These are phyloP conservation scores for Hypoxylon lienhwacheense DNA, from an alignment of 495 filamentous ascomycete species.

Conservation along the genomic window DNA sequence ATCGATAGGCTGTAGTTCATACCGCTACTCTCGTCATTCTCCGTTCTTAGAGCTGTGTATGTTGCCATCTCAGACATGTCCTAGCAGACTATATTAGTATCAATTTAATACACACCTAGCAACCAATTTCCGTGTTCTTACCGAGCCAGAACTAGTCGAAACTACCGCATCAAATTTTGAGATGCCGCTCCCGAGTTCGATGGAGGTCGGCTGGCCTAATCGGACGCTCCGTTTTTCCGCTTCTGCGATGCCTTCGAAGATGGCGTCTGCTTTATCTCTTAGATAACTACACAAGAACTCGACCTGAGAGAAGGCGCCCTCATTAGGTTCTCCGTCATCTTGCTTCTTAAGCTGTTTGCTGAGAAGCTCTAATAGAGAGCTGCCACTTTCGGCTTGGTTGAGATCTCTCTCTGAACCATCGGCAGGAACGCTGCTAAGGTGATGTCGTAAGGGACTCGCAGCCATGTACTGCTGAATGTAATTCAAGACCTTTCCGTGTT, in stretches of 20 bases:
- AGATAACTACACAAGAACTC: constrained; percentile 52
- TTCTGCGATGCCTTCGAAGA: constrained; percentile 58
- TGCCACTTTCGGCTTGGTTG: constrained; percentile 40
- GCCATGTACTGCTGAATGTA: constrained; percentile 57
- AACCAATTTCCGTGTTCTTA: constrained; percentile 27
- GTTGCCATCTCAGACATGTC: constrained; percentile 31
- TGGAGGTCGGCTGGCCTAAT: constrained; percentile 49
- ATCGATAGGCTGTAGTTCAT: not conserved
- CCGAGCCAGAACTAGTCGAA: constrained; percentile 32
- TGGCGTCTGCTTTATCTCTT: constrained; percentile 39
- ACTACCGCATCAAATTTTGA: constrained; percentile 45
- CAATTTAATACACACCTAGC: not conserved
- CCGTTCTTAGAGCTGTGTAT: constrained; percentile 41
- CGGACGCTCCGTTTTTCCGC: constrained; percentile 57
- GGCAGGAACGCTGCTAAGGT: constrained; percentile 43
- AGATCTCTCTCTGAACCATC: constrained; percentile 37
- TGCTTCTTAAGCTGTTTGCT: constrained; percentile 51
- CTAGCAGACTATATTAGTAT: constrained; percentile 35
- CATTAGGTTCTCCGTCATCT: constrained; percentile 42
- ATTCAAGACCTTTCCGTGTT: constrained; percentile 53
- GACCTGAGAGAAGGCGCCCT: constrained; percentile 46
- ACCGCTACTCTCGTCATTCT: constrained; percentile 28
- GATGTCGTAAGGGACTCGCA: constrained; percentile 48
- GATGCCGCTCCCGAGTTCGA: constrained; percentile 43
- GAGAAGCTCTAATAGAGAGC: constrained; percentile 48